Percentiles rank a stretch among this genome's conserved stretches.
Conservation (phyloP, 352 stramenopile species). For the Phytopythium mirpurense region DNA sequence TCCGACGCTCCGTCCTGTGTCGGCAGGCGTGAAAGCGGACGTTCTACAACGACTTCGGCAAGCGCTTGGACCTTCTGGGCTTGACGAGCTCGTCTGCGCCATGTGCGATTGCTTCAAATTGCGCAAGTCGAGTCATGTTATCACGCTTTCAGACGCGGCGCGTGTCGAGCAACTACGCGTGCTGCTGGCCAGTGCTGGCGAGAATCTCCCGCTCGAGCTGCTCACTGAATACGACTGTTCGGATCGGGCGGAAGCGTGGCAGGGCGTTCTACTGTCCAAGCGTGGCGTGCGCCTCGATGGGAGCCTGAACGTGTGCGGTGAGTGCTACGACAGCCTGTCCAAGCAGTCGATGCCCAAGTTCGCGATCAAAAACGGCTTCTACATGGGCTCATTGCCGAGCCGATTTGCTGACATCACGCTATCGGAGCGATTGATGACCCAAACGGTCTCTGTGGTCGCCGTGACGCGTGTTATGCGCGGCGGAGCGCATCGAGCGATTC, state of each 20-base stretch:
- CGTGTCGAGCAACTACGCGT: not conserved
- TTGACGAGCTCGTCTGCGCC: constrained; percentile 1
- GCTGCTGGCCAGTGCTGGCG: not conserved
- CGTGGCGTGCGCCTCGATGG: not conserved
- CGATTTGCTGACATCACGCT: not conserved
- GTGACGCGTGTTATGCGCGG: constrained; percentile 11
- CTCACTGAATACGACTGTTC: constrained; percentile 5
- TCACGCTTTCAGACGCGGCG: not conserved
- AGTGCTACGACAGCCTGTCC: constrained; percentile 5
- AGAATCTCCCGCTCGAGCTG: not conserved
- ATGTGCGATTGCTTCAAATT: not conserved
- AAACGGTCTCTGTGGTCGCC: constrained; percentile 7
- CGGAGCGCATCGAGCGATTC: constrained; percentile 8
- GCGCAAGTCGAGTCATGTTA: not conserved
- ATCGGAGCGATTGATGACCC: constrained; percentile 9
- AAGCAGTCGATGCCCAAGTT: constrained; percentile 10
- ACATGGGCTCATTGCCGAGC: not conserved
- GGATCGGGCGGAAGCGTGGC: too few relatives aligned
- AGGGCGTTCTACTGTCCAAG: not conserved
- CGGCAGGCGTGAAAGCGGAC: not conserved
- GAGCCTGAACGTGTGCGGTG: constrained; percentile 1
- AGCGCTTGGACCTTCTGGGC: not conserved
- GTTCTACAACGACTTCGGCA: not conserved
- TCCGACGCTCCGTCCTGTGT: not conserved
- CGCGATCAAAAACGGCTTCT: constrained; percentile 24